Base-by-base conservation (phyloP, 352 stramenopile species). In the Plasmopara halstedii region DNA sequence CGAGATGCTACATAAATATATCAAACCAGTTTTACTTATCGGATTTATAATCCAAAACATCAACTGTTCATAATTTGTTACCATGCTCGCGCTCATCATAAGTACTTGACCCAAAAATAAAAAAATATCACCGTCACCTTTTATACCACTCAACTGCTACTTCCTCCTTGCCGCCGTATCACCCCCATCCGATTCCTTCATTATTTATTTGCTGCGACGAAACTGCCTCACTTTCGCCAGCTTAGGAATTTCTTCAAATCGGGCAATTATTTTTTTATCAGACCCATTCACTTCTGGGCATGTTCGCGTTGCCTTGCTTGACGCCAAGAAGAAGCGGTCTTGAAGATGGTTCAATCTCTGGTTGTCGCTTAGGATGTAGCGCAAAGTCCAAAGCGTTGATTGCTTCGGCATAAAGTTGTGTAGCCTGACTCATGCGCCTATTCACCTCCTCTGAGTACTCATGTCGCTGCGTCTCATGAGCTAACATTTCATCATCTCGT, bases 321-420 rank as follows among this genome's bases (percentile, higher is more conserved):
- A 56, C 63, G 18, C 71, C 71, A 15, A 83, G 56, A 17, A 78
- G 53, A 15, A 83, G 45, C n/a, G 71, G 71, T 43, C 76, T 67
- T 6, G 66, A 61, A 50, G 73, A 72, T 2, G 56, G 50, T 19
- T 70, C 52, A 1, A 32, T 21, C 6, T 60, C 46, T 21, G 60
- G 61, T 32, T 67, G 57, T 1, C 58, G 53, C 31, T 67, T 48
- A 23, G 70, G 70, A 42, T 73, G 63, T 27, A 83, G 62, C 27
- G 70, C 70, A 19, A 58, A 66, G 52, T 83, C 60, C 23, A 83
- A 53, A 6, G 64, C 48, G 53, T 23, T 73, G 42, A 83, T 73
- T 17, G 70, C 70, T 35, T 80, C 67, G 1, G 62, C 63, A 36
- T 83, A 83, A 5, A 83, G 61, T 37, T 83, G 65, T 22, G 65